Evolutionary conservation across 1,139 yeast genomes (phyloP).

Genomic region (Scheffersomyces cryptocercus): DNA sequence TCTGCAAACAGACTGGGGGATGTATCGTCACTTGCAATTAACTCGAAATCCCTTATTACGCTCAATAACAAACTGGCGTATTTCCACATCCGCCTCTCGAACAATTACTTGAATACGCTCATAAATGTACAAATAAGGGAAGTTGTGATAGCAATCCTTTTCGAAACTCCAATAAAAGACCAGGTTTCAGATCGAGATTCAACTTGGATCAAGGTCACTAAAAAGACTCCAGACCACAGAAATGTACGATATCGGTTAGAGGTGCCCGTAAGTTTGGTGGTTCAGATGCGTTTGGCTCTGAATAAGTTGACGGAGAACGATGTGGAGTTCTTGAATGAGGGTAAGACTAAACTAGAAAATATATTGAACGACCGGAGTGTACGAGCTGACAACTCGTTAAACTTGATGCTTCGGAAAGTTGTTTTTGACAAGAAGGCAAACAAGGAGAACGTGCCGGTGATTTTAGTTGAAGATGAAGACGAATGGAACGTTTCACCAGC

Average conservation of each 20-base stretch:
- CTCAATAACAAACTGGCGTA: slow-evolving; percentile 11
- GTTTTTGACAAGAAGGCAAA: not conserved
- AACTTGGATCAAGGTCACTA: not conserved
- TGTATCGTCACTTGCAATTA: slow-evolving; percentile 14
- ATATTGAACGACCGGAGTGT: not conserved
- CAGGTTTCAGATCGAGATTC: slow-evolving; percentile 4
- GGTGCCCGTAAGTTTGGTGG: not conserved
- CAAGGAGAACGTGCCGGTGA: slow-evolving; percentile 1
- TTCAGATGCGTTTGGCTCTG: not conserved
- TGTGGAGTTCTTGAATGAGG: not conserved
- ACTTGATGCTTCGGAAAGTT: not conserved
- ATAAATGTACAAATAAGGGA: slow-evolving; percentile 10
- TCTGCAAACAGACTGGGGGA: not conserved
- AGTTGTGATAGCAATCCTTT: slow-evolving; percentile 6
- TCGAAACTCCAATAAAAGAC: slow-evolving; percentile 7
- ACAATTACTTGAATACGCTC: slow-evolving; percentile 13
- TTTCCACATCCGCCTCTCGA: slow-evolving; percentile 16
- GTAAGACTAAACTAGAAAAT: not conserved
- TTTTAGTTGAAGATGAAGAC: slow-evolving; percentile 11
- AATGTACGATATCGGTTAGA: not conserved
- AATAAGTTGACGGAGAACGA: not conserved
- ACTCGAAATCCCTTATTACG: slow-evolving; percentile 16
- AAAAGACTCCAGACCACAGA: not conserved
- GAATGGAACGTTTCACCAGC: too few relatives aligned
- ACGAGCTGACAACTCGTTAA: not conserved